Percentiles rank a stretch among this genome's conserved stretches.
Conservation (phyloP, 2,329 filamentous ascomycete genomes). For the Ophiostoma populinum region DNA sequence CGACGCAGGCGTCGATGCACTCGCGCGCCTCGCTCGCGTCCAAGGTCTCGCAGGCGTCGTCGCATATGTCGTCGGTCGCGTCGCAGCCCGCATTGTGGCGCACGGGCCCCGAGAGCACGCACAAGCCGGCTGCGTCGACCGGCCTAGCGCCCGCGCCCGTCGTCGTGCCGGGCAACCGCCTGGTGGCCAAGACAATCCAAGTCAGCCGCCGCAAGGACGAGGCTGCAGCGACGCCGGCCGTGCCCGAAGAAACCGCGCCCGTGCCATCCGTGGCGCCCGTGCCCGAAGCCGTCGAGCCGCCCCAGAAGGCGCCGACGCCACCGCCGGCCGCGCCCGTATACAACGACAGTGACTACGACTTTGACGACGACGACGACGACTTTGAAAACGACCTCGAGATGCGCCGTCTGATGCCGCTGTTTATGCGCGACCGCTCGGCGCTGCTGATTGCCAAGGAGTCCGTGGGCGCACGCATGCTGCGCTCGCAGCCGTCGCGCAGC, state of each 20-base stretch:
- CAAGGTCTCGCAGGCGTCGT: conserved; percentile 15
- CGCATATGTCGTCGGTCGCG: neutral
- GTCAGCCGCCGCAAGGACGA: neutral
- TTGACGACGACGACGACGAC: conserved; percentile 14
- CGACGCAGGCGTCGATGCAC: conserved; percentile 17
- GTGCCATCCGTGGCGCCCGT: no score
- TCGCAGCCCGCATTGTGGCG: conserved; percentile 11
- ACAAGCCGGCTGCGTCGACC: conserved; percentile 5
- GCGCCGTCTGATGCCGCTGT: conserved; percentile 34
- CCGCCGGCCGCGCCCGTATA: no score
- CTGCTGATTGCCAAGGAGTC: conserved; percentile 11
- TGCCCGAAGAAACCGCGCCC: no score
- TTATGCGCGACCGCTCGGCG: conserved; percentile 14
- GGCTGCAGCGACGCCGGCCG: neutral
- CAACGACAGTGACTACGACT: neutral
- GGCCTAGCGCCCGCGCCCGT: conserved; percentile 5
- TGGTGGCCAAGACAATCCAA: conserved; percentile 4
- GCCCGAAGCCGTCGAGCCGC: no score
- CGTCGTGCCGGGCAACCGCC: conserved; percentile 2
- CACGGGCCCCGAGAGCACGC: conserved; percentile 17
- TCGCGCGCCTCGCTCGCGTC: conserved; percentile 17
- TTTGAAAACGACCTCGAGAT: conserved; percentile 26
- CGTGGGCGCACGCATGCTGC: neutral
- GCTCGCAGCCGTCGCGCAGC: neutral
- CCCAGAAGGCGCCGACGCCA: no score